These are phyloP conservation scores for Fonsecaea pedrosoi DNA, from an alignment of 2,329 filamentous ascomycete genomes.

Conservation along the genomic window DNA sequence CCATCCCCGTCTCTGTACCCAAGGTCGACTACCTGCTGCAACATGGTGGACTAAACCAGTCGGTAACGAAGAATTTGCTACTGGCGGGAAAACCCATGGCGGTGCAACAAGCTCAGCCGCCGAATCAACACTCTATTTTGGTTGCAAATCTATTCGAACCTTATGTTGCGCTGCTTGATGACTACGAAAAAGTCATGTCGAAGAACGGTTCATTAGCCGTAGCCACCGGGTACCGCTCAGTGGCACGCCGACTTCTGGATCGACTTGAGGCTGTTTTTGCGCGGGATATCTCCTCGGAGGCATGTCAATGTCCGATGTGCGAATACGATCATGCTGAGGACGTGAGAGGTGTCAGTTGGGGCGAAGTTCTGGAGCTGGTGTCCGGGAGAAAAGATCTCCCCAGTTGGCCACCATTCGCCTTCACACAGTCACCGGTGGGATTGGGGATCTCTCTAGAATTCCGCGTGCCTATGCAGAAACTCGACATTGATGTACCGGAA, in stretches of 20 bases:
- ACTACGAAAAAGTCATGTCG: constrained; percentile 80
- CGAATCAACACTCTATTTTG: constrained; percentile 70
- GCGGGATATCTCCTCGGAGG: constrained; percentile 83
- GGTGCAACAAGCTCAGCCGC: constrained; percentile 57
- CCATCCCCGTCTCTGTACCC: constrained; percentile 71
- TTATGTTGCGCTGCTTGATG: constrained; percentile 80
- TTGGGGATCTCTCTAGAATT: constrained; percentile 62
- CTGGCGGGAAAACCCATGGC: constrained; percentile 51
- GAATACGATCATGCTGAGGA: constrained; percentile 65
- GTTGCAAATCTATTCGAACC: constrained; percentile 80
- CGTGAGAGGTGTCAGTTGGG: constrained; percentile 83
- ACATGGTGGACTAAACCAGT: constrained; percentile 78
- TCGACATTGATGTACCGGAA: constrained; percentile 92
- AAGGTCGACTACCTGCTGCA: constrained; percentile 91
- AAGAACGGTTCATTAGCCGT: constrained; percentile 91
- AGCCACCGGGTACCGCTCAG: constrained; percentile 90
- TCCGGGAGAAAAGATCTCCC: constrained; percentile 87
- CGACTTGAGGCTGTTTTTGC: constrained; percentile 93
- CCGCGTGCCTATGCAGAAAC: constrained; percentile 71
- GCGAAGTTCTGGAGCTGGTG: constrained; percentile 91
- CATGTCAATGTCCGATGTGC: constrained; percentile 88
- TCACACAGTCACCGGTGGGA: constrained; percentile 64
- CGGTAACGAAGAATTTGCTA: constrained; percentile 76
- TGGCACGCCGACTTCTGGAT: constrained; percentile 88
- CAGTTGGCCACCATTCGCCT: constrained; percentile 84